phyloP scores from a whole-genome alignment of 306 rosid species.

The Macrotyloma uniflorum region DNA sequence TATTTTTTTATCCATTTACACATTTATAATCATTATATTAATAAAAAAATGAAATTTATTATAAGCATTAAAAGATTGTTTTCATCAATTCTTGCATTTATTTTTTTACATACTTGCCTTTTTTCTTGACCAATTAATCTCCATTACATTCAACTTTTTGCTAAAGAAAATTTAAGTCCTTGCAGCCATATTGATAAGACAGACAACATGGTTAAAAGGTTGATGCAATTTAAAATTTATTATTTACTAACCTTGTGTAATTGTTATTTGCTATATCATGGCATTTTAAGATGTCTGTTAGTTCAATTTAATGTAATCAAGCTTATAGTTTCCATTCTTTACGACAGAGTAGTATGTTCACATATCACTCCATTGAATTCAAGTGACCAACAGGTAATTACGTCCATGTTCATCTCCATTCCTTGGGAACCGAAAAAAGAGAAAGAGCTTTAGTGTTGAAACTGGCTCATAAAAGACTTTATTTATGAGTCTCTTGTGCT shows the following conservation, averaged over 20 bases:
- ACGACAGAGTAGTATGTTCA: neutral
- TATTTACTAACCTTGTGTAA: neutral
- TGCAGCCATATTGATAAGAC: neutral
- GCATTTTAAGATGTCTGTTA: neutral
- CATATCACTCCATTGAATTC: neutral
- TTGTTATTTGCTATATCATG: neutral
- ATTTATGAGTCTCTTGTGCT: neutral
- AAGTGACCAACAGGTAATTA: neutral
- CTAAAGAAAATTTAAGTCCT: neutral
- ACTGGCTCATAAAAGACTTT: neutral
- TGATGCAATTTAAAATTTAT: neutral
- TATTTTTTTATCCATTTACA: neutral
- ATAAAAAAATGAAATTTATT: neutral
- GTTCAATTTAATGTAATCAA: neutral
- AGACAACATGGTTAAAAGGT: neutral
- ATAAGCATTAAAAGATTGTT: neutral
- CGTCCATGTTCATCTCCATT: neutral
- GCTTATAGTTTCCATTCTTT: neutral
- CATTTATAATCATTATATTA: neutral
- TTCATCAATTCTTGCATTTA: constrained; percentile 1
- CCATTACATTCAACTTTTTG: neutral
- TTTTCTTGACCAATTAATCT: neutral
- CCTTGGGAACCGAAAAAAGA: neutral
- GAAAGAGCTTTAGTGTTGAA: neutral
- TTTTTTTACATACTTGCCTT: neutral